A percentile compares a stretch with the other conserved stretches of the same genome.
Evolutionary conservation across 2,329 filamentous ascomycete species (phyloP).

Genomic region (Tolypocladium pustulatum): DNA sequence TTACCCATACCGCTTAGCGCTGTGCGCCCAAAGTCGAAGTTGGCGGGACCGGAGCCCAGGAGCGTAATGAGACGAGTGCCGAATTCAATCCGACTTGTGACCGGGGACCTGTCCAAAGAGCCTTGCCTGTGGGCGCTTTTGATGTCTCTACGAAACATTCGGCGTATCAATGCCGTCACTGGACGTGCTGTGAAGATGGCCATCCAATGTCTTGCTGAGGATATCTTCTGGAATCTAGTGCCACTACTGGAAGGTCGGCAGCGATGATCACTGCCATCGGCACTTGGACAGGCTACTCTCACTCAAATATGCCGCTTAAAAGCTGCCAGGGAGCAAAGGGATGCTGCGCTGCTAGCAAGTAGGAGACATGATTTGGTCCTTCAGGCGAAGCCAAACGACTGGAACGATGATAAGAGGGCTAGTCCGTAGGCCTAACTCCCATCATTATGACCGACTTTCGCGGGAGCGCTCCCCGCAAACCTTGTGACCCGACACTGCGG

Average conservation of each 20-base stretch:
- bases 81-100: neutral
- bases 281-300: neutral
- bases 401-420: neutral
- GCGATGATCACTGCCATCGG: neutral
- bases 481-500: neutral
- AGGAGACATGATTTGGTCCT: neutral
- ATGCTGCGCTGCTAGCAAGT: neutral
- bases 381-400: neutral
- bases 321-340: neutral
- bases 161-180: neutral
- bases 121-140: neutral
- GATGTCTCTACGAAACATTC: neutral
- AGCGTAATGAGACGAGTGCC: neutral
- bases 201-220: neutral
- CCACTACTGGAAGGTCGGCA: neutral
- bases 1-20: neutral
- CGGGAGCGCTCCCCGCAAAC: neutral
- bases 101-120: neutral
- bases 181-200: neutral
- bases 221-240: neutral
- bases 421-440: no score
- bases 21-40: neutral
- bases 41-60: neutral
- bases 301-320: neutral
- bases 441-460: neutral